Percentiles rank a stretch among this genome's conserved stretches.
Conservation (phyloP, 208 protist species). For the Leishmania tropica region DNA sequence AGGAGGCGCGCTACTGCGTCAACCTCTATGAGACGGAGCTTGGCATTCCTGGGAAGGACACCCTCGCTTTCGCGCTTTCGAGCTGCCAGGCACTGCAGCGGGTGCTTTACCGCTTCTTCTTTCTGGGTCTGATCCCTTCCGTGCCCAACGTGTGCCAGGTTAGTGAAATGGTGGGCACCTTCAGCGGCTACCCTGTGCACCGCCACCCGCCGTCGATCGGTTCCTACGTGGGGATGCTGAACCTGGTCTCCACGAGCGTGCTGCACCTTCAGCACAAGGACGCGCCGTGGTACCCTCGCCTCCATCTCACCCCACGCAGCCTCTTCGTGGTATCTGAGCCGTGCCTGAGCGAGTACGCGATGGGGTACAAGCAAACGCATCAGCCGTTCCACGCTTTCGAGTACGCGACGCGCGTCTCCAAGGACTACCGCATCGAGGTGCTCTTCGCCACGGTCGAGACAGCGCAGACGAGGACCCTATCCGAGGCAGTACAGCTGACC, state of each 20-base stretch:
- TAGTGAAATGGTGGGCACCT: constrained; percentile 90
- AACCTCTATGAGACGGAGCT: constrained; percentile 89
- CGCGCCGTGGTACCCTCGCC: constrained; percentile 84
- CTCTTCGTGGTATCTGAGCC: constrained; percentile 85
- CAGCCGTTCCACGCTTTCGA: constrained; percentile 90
- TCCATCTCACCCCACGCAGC: constrained; percentile 79
- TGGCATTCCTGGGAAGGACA: constrained; percentile 79
- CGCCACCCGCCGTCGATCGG: constrained; percentile 82
- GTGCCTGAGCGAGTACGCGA: constrained; percentile 81
- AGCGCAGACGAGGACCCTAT: constrained; percentile 58
- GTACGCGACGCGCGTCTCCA: constrained; percentile 86
- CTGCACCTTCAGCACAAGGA: constrained; percentile 84
- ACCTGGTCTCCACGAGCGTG: constrained; percentile 84
- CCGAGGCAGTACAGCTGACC: constrained; percentile 73
- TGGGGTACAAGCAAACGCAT: constrained; percentile 87
- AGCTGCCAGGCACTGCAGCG: constrained; percentile 67
- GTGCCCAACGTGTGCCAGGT: constrained; percentile 89
- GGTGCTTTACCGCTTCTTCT: constrained; percentile 79
- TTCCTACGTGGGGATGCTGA: constrained; percentile 84
- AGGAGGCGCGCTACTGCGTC: constrained; percentile 90
- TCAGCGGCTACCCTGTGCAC: constrained; percentile 88
- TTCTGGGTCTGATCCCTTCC: constrained; percentile 80
- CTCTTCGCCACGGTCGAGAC: constrained; percentile 88
- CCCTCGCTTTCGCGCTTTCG: constrained; percentile 78
- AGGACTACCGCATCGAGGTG: constrained; percentile 92